These are phyloP conservation scores for Botryosphaeria dothidea DNA, from an alignment of 2,329 filamentous ascomycete species.

Conservation along the genomic window DNA sequence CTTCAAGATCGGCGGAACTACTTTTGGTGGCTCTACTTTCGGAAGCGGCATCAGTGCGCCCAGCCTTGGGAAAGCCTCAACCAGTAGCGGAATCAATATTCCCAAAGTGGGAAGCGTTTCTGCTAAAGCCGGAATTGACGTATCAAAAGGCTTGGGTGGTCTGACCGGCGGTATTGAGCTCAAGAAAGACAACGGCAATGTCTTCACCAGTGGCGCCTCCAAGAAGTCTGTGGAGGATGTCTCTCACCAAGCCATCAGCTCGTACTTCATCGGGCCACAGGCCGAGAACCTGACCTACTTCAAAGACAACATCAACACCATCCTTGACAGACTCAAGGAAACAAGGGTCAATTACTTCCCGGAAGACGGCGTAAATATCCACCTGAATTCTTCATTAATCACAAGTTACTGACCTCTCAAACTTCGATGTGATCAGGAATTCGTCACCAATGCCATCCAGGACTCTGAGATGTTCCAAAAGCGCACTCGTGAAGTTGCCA, in stretches of 20 bases:
- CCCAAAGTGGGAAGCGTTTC: conserved; percentile 6
- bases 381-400: not conserved
- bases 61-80: not conserved
- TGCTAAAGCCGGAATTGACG: not conserved
- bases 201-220: conserved; percentile 12
- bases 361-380: conserved; percentile 35
- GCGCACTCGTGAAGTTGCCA: conserved; percentile 35
- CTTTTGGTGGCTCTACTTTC: not conserved
- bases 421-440: conserved; percentile 26
- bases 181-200: conserved; percentile 13
- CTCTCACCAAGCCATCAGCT: conserved; percentile 32
- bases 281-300: conserved; percentile 46
- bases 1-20: not conserved
- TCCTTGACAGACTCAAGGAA: conserved; percentile 39
- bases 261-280: conserved; percentile 48
- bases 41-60: not conserved
- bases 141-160: not conserved
- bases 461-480: conserved; percentile 37
- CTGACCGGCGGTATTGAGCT: conserved; percentile 9
- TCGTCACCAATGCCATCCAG: conserved; percentile 41
- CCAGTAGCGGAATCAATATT: not conserved
- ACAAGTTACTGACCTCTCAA: not conserved
- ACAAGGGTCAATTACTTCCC: conserved; percentile 40
- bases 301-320: conserved; percentile 40
- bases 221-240: conserved; percentile 5